These are phyloP conservation scores for Aspergillus tubingensis DNA, from an alignment of 2,329 filamentous ascomycete species.

Conservation along the genomic window DNA sequence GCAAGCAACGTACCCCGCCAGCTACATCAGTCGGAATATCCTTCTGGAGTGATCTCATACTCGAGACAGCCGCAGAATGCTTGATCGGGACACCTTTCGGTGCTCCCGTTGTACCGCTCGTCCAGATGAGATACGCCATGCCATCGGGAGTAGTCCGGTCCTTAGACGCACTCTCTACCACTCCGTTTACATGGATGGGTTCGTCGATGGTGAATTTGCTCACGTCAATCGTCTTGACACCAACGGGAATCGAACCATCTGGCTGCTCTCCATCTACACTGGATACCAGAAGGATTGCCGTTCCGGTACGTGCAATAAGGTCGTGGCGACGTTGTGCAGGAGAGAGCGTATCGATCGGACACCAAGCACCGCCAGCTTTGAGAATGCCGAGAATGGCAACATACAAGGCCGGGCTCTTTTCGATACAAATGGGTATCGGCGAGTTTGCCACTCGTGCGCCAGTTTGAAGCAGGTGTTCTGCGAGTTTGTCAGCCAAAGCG, in stretches of 20 bases:
- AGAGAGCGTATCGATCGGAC: constrained; percentile 44
- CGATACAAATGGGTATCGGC: constrained; percentile 43
- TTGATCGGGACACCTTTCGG: constrained; percentile 44
- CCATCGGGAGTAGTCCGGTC: constrained; percentile 14
- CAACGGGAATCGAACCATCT: constrained; percentile 28
- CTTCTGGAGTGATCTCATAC: constrained; percentile 38
- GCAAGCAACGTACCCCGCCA: constrained; percentile 36
- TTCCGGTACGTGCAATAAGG: constrained; percentile 39
- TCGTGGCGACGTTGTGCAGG: constrained; percentile 42
- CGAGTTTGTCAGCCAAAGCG: constrained; percentile 34
- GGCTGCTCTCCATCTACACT: constrained; percentile 24
- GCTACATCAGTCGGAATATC: constrained; percentile 33
- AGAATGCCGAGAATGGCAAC: constrained; percentile 46
- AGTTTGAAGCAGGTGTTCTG: constrained; percentile 28
- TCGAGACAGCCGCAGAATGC: constrained; percentile 38
- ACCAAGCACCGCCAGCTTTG: constrained; percentile 47
- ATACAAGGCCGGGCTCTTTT: constrained; percentile 40
- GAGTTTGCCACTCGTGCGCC: constrained; percentile 28
- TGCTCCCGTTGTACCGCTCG: constrained; percentile 39
- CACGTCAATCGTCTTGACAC: constrained; percentile 33
- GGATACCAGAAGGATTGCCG: constrained; percentile 33
- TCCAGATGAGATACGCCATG: constrained; percentile 45
- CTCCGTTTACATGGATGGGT: not conserved
- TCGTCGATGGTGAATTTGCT: constrained; percentile 18
- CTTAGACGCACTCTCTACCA: not conserved